Percentiles rank a stretch among this genome's conserved stretches.
These are phyloP conservation scores for Balamuthia mandrillaris DNA, from an alignment of 208 protist species.

Conservation along the genomic window DNA sequence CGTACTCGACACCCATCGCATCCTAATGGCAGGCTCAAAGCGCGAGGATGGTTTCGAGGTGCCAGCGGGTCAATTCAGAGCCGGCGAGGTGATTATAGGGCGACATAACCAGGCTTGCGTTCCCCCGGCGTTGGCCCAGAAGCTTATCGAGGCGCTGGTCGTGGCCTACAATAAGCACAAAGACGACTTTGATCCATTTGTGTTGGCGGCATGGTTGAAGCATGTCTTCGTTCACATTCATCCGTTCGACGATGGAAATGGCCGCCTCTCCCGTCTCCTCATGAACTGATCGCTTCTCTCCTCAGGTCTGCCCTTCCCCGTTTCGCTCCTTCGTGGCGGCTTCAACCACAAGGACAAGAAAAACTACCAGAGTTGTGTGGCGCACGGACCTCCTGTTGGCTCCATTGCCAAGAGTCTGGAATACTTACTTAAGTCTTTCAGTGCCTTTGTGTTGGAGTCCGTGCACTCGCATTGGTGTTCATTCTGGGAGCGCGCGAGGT, in stretches of 20 bases:
- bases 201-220: neutral
- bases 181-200: neutral
- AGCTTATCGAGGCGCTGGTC: neutral
- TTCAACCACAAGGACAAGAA: neutral
- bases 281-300: neutral
- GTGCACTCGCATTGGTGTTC: neutral
- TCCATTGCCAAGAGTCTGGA: neutral
- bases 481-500: neutral
- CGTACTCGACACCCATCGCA: neutral
- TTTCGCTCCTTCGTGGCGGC: neutral
- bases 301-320: neutral
- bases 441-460: neutral
- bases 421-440: neutral
- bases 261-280: neutral
- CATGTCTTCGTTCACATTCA: constrained; percentile 4
- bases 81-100: neutral
- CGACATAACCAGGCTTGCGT: neutral
- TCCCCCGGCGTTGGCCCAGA: neutral
- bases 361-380: neutral
- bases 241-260: constrained; percentile 20
- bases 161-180: neutral
- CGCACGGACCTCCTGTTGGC: neutral
- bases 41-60: neutral
- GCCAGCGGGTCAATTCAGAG: neutral
- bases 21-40: neutral